Evolutionary conservation across 2,329 filamentous ascomycete genomes (phyloP).

Genomic region (Ceratocystis alfenasii): DNA sequence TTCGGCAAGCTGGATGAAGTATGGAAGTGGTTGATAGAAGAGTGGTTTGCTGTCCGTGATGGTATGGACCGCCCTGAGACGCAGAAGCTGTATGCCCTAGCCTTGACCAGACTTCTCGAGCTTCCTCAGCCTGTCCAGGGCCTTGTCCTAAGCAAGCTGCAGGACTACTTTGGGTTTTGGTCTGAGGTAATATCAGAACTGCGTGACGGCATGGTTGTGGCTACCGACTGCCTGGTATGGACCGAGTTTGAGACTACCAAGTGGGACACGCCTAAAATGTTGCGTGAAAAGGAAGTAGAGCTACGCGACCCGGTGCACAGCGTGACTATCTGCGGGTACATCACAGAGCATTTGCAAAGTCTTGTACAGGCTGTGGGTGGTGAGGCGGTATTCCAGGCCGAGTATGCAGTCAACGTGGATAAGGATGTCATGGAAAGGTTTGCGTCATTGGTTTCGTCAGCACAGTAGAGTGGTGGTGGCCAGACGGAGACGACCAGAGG

Average conservation of each 20-base stretch:
- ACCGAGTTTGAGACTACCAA: constrained; percentile 33
- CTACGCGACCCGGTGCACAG: constrained; percentile 55
- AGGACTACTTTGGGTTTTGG: constrained; percentile 67
- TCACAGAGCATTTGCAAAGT: constrained; percentile 48
- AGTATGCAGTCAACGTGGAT: constrained; percentile 65
- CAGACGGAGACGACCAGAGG: neutral
- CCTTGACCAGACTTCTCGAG: constrained; percentile 59
- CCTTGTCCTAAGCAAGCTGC: constrained; percentile 49
- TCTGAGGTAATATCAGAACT: constrained; percentile 56
- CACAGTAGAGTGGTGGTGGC: neutral
- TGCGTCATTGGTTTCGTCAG: constrained; percentile 14
- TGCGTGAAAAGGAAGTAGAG: constrained; percentile 41
- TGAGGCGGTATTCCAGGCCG: constrained; percentile 51
- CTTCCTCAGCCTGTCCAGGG: constrained; percentile 45
- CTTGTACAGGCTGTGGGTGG: constrained; percentile 52
- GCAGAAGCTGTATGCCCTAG: constrained; percentile 61
- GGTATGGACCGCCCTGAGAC: constrained; percentile 52
- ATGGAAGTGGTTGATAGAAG: constrained; percentile 47
- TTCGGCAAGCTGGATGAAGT: constrained; percentile 38
- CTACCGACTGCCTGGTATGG: constrained; percentile 42
- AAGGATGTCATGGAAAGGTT: constrained; percentile 58
- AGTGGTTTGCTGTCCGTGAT: constrained; percentile 60
- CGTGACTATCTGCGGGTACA: constrained; percentile 51
- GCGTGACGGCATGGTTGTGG: constrained; percentile 45
- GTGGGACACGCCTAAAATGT: constrained; percentile 45